Base-by-base conservation (phyloP, 257 asterid genomes). In the Lycium barbarum region DNA sequence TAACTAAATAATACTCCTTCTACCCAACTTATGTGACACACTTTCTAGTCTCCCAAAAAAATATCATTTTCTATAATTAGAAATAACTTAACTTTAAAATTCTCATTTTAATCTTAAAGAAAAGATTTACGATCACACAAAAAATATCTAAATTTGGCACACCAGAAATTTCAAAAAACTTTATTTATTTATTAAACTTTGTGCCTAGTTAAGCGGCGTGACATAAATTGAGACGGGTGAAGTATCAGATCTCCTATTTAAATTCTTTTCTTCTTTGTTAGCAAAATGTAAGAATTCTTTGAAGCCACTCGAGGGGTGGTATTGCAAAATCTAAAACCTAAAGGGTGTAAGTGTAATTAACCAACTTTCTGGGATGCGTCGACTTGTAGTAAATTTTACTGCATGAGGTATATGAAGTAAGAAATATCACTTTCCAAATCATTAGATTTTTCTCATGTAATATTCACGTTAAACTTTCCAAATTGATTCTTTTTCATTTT, bases 391-490 rank as follows among this genome's bases (percentile, higher is more conserved):
- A 47, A 78, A 14, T 13, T 78, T 53, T 53, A 53, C 82, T 22
- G 65, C 36, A 53, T 53, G n/a, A 45, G 33, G 33, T 26, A 26
- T 26, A 26, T 26, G 22, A 33, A 78, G 86, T 86, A 76, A 82
- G 85, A 84, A 78, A 62, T 61, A 62, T 79, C 74, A 12, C 68
- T 82, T 70, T 79, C 86, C 49, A 45, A 49, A 71, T 84, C 78
- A 87, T 80, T 82, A 26, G 22, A 84, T 58, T 49, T 83, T 80
- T 61, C 59, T 20, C 14, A 61, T 59, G 85, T 55, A 72, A 84
- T 18, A 73, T 73, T 80, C 54, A 71, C 71, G 59, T 84, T 61
- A 79, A 80, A 57, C 81, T 83, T 86, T 86, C 86, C 87, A 71
- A 70, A 87, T 83, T 22, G 72, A 83, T 45, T 47, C 62, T 51